A percentile compares a stretch with the other conserved stretches of the same genome.
Evolutionary conservation across 2,329 filamentous ascomycete species (phyloP).

Genomic region (Aspergillus hiratsukae): DNA sequence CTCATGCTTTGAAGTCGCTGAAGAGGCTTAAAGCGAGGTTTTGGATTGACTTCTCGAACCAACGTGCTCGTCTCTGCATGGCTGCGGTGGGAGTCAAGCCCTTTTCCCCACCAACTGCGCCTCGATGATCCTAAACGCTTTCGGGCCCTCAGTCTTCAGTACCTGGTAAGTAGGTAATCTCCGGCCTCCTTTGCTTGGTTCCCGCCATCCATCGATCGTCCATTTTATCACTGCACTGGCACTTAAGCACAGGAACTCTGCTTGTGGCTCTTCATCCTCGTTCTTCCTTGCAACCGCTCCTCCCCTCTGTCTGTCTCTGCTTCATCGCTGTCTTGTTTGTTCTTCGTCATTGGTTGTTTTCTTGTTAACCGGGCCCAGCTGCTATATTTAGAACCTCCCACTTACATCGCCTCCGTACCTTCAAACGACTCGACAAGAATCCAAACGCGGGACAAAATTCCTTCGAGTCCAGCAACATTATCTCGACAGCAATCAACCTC

Average conservation of each 20-base stretch:
- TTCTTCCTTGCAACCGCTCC: conserved; percentile 1
- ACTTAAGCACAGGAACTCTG: conserved; percentile 11
- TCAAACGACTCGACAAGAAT: conserved; percentile 1
- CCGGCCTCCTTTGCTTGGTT: conserved; percentile 2
- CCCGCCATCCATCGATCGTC: neutral
- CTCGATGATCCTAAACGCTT: conserved; percentile 26
- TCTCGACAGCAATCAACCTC: neutral
- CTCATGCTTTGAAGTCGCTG: neutral
- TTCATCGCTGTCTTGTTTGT: neutral
- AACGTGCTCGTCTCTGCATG: neutral
- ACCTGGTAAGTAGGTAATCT: conserved; percentile 17
- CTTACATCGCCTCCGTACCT: conserved; percentile 17
- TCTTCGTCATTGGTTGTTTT: conserved; percentile 25
- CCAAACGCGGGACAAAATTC: neutral
- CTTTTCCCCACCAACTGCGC: conserved; percentile 18
- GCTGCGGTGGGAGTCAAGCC: neutral
- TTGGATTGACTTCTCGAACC: neutral
- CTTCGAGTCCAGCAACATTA: neutral
- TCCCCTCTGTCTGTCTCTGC: neutral
- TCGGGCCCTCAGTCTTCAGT: conserved; percentile 3
- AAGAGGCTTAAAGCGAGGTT: neutral
- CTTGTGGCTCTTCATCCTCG: conserved; percentile 8
- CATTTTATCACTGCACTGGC: conserved; percentile 1
- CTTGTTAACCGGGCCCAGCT: conserved; percentile 10
- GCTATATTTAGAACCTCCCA: conserved; percentile 34